Conservation (phyloP, 345 rosid species). For the Viola odorata region DNA sequence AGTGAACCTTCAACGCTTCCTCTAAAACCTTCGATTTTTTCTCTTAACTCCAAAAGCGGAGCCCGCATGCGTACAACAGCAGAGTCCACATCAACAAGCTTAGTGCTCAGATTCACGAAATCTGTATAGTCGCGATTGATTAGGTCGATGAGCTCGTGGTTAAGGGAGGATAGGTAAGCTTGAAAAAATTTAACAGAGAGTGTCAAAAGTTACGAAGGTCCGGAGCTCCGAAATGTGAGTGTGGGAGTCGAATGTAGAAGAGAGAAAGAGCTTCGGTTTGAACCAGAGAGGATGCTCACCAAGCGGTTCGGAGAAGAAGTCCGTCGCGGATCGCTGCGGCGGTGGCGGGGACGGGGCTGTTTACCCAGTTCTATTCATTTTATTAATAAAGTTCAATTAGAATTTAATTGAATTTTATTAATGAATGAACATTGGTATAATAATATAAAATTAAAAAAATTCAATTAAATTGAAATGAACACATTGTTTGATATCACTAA, state of each 20-base stretch:
- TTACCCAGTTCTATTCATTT: too few relatives aligned
- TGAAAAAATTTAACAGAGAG: constrained; percentile 93
- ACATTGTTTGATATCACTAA: too few relatives aligned
- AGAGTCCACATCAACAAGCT: constrained; percentile 90
- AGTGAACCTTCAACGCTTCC: constrained; percentile 66
- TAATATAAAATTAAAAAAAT: too few relatives aligned
- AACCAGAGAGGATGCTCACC: constrained; percentile 93
- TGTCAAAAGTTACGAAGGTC: constrained; percentile 87
- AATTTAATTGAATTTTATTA: too few relatives aligned
- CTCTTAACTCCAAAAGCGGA: constrained; percentile 78
- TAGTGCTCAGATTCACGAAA: constrained; percentile 89
- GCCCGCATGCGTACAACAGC: constrained; percentile 98
- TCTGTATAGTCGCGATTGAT: constrained; percentile 98
- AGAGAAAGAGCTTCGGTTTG: constrained; percentile 79
- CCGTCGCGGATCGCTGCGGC: constrained; percentile 78
- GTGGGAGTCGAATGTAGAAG: constrained; percentile 76
- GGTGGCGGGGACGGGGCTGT: constrained; percentile 18
- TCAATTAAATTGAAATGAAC: too few relatives aligned
- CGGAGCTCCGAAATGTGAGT: constrained; percentile 91
- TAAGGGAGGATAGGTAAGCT: constrained; percentile 75
- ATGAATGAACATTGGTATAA: too few relatives aligned
- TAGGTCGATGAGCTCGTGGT: constrained; percentile 90
- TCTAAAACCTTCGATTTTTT: constrained; percentile 80
- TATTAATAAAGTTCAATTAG: too few relatives aligned
- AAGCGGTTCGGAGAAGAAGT: constrained; percentile 84